Base-by-base conservation (phyloP, 345 rosid genomes). In the Pistacia atlantica region DNA sequence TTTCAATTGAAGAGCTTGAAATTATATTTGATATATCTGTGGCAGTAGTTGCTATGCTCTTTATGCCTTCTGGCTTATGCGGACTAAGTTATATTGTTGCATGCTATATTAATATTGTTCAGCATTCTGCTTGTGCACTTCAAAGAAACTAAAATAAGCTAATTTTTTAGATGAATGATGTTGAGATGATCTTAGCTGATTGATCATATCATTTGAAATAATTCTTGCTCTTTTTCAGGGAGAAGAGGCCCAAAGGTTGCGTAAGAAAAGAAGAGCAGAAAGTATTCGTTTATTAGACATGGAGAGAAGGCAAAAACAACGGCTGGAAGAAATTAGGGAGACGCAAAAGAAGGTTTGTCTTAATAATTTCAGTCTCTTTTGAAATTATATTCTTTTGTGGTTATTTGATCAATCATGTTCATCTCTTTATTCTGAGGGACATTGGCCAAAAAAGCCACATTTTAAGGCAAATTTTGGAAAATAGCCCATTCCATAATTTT, bases 221-320 rank as follows among this genome's bases (percentile, higher is more conserved):
- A 17, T 46, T 48, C 45, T 37, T 42, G 71, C 22, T 55, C 42
- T 67, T 77, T 72, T 82, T 65, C 77, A 93, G 99, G 93, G 94
- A 71, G 91, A 91, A 89, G 99, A 91, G 87, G 89, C 85, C 69
- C 88, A 81, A 77, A 89, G 88, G 74, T 83, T 88, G 84, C 89
- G 90, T 66, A 95, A 85, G 89, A 95, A 84, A 83, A 86, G 38
- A 81, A 89, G 81, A 78, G 87, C 90, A 71, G 96, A 87, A 80
- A 87, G 68, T 59, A 76, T 77, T 79, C 91, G 96, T 70, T 70
- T 84, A 73, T 73, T 89, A 75, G 94, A 93, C 76, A 83, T 95
- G 94, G 90, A 93, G 85, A 92, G 84, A 87, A 84, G 97, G 82
- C 93, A 89, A 83, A 92, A 92, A 81, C 91, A 87, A 87, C 91